A percentile compares a stretch with the other conserved stretches of the same genome.
These are phyloP conservation scores for Neurospora africana DNA, from an alignment of 495 filamentous ascomycete species.

Conservation along the genomic window DNA sequence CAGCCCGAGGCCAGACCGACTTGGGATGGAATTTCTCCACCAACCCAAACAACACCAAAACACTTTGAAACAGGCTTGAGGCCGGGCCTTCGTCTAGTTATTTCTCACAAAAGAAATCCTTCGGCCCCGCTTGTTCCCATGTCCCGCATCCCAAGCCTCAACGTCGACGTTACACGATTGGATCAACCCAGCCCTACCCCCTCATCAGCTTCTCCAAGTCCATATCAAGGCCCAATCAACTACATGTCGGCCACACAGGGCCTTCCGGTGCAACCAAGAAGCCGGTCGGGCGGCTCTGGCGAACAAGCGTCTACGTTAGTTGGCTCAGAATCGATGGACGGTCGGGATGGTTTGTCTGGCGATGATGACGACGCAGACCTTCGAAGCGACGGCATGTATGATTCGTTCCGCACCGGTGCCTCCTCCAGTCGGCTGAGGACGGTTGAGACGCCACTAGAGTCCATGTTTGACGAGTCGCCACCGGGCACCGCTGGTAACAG, in stretches of 20 bases:
- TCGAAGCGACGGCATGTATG: constrained; percentile 82
- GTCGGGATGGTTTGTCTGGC: constrained; percentile 59
- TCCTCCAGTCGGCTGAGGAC: constrained; percentile 45
- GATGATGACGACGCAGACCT: constrained; percentile 84
- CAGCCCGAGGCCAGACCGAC: constrained; percentile 13
- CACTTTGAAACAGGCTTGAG: neutral
- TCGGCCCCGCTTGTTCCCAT: constrained; percentile 49
- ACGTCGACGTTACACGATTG: constrained; percentile 40
- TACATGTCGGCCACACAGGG: constrained; percentile 19
- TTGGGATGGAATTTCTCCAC: constrained; percentile 15
- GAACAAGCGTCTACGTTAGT: constrained; percentile 74
- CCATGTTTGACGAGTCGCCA: constrained; percentile 74
- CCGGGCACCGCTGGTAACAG: constrained; percentile 39
- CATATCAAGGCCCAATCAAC: constrained; percentile 14
- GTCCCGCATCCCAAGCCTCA: constrained; percentile 46
- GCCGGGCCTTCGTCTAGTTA: neutral
- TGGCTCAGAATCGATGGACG: constrained; percentile 66
- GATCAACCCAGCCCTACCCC: constrained; percentile 27
- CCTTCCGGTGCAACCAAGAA: constrained; percentile 16
- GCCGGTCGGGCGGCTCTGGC: constrained; percentile 18
- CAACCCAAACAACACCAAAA: constrained; percentile 5
- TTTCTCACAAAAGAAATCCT: constrained; percentile 32
- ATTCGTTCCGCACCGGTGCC: constrained; percentile 75
- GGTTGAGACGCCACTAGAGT: constrained; percentile 59
- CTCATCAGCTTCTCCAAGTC: constrained; percentile 15